Evolutionary conservation across 371 early-diverging fungal genomes (phyloP), one percentile per base, ranked within the genome.

Genomic region (Syncephalastrum sp.): DNA sequence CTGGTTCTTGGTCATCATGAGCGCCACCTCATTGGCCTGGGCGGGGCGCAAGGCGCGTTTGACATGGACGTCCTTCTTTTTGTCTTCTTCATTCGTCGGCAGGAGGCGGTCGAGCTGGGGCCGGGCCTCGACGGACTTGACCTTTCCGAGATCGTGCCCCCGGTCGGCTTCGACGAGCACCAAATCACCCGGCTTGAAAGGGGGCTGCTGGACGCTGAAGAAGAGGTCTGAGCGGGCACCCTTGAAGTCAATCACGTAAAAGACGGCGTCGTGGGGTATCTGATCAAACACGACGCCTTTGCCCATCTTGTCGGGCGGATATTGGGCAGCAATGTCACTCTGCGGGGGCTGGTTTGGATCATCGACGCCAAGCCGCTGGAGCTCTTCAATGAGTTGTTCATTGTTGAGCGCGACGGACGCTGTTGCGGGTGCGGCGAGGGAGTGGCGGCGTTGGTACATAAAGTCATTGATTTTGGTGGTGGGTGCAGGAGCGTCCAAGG

Each of bases 131-230:
- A 17, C 23, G 6, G 84, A 79, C 19, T 84, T 86, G 50, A 97
- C 86, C 56, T 92, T 89, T 19, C 98, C 98, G 42, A 98, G 77
- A 67, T 98, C 98, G 53, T 91, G 91, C 19, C 97, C 98, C 38
- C 98, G 88, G 68, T 98, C 98, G 2, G 95, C 98, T 71, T 98
- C 97, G 1, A 96, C 96, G 56, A 98, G 91, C 13, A 93, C 96
- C 52, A 91, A 70, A 56, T 93, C 92, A 12, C 89, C 88, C 10
- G 55, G 17, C 21, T 60, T 54, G 16, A 56, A 50, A 14, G 42
- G 17, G 0, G 46, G 25, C 3, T 38, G 50, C 33, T 19, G 43
- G 15, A 54, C 52, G 77, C 91, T 91, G 65, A 86, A 92, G 69
- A 88, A 95, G 45, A 88, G 74, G 61, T 95, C 95, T 13, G 84